Evolutionary conservation across 2,329 filamentous ascomycete species (phyloP).

Genomic region (Plectosphaerella sp.): DNA sequence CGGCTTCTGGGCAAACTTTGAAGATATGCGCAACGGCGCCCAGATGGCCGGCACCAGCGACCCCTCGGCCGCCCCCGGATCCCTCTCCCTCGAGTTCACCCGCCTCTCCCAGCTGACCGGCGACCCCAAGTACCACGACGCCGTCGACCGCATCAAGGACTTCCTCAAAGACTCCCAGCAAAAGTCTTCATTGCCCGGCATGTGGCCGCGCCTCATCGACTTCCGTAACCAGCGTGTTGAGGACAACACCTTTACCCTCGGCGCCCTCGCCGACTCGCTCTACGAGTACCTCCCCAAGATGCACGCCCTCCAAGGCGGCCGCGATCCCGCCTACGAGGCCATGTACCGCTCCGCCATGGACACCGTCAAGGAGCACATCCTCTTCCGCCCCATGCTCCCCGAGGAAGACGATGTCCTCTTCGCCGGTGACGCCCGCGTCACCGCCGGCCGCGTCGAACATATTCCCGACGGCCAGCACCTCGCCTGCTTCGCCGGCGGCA

Average conservation of each 20-base stretch:
- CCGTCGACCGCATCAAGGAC: conserved; percentile 63
- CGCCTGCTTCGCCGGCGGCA: conserved; percentile 47
- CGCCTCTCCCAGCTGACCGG: conserved; percentile 69
- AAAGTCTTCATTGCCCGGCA: conserved; percentile 61
- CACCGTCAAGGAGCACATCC: conserved; percentile 49
- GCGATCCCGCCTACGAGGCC: conserved; percentile 45
- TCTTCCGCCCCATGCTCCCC: conserved; percentile 54
- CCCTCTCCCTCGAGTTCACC: conserved; percentile 69
- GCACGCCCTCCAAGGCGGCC: conserved; percentile 55
- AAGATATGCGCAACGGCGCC: conserved; percentile 8
- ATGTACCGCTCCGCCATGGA: conserved; percentile 55
- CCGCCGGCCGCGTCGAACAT: conserved; percentile 11
- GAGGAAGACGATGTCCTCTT: conserved; percentile 50
- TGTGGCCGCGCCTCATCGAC: conserved; percentile 67
- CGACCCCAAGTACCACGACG: conserved; percentile 70
- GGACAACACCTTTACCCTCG: conserved; percentile 27
- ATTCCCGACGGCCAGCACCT: conserved; percentile 38
- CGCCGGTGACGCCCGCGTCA: conserved; percentile 32
- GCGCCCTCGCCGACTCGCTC: conserved; percentile 34
- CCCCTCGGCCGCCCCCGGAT: conserved; percentile 49
- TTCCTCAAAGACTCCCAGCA: conserved; percentile 62
- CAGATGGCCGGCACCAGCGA: conserved; percentile 18
- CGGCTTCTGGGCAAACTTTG: conserved; percentile 9
- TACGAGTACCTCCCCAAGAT: conserved; percentile 37
- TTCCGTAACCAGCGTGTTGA: conserved; percentile 43